Percentiles rank a stretch among this genome's conserved stretches.
Evolutionary conservation across 352 stramenopile species (phyloP).

Genomic region (Phytophthora rubi): DNA sequence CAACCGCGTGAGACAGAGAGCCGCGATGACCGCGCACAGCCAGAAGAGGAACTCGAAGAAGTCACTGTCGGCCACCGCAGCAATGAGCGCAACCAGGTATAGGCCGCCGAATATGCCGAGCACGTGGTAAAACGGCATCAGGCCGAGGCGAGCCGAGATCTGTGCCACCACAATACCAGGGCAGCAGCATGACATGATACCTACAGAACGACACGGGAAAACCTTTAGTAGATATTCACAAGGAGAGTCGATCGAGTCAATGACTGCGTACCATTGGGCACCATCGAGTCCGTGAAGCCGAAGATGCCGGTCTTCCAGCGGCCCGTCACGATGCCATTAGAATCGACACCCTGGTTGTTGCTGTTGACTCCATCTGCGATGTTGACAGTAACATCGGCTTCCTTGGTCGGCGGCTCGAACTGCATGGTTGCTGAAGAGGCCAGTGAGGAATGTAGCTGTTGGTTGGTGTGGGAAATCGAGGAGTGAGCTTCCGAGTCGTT

Average conservation of each 20-base stretch:
- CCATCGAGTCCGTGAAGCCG: slow-evolving; percentile 65
- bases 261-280: slow-evolving; percentile 66
- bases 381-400: slow-evolving; percentile 50
- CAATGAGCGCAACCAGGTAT: slow-evolving; percentile 60
- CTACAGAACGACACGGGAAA: slow-evolving; percentile 24
- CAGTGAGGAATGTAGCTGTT: too few species aligned
- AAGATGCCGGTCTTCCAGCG: slow-evolving; percentile 82
- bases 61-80: slow-evolving; percentile 27
- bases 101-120: slow-evolving; percentile 54
- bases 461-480: slow-evolving; percentile 25
- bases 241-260: not conserved
- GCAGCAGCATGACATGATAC: slow-evolving; percentile 73
- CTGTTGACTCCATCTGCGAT: slow-evolving; percentile 39
- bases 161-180: slow-evolving; percentile 67
- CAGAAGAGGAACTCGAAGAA: slow-evolving; percentile 63
- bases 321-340: slow-evolving; percentile 75
- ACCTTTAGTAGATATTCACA: not conserved
- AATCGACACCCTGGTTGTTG: slow-evolving; percentile 53
- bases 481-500: slow-evolving; percentile 27
- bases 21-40: slow-evolving; percentile 43
- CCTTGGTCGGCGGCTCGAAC: slow-evolving; percentile 63
- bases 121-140: slow-evolving; percentile 66
- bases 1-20: slow-evolving; percentile 54
- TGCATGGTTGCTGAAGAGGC: slow-evolving; percentile 52
- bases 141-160: slow-evolving; percentile 61